A percentile compares a stretch with the other conserved stretches of the same genome.
phyloP scores from a whole-genome alignment of 106 monocot species.

The Acorus gramineus region DNA sequence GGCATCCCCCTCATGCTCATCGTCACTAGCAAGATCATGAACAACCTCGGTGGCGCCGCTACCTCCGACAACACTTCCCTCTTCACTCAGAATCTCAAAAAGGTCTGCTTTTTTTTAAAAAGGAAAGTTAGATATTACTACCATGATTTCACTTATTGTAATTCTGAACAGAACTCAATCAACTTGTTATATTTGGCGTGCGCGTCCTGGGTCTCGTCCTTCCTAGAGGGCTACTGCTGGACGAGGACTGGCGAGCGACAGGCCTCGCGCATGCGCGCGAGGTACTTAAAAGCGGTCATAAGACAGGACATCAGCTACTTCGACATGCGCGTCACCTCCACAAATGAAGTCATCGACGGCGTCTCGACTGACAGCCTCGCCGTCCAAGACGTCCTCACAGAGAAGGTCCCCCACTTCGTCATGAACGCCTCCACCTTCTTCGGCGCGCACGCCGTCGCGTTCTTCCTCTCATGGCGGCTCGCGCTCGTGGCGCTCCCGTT shows the following conservation, averaged over 20 bases:
- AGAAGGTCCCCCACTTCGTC: conserved; percentile 9
- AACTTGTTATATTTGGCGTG: conserved; percentile 29
- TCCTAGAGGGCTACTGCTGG: conserved; percentile 27
- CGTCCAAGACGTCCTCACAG: neutral
- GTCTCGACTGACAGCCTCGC: neutral
- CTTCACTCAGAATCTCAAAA: conserved; percentile 17
- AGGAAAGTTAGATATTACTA: neutral
- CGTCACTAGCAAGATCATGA: conserved; percentile 26
- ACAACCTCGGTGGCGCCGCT: conserved; percentile 25
- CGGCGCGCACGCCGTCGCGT: neutral
- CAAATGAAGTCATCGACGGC: neutral
- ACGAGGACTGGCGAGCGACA: conserved; percentile 9
- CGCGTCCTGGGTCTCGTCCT: conserved; percentile 21
- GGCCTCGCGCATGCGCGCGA: conserved; percentile 1
- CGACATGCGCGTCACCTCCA: conserved; percentile 1
- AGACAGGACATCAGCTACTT: conserved; percentile 11
- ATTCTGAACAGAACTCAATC: conserved; percentile 21
- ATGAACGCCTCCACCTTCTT: conserved; percentile 3
- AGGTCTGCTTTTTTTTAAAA: conserved; percentile 2
- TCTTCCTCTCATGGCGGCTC: conserved; percentile 4
- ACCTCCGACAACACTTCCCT: neutral
- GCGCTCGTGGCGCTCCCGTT: conserved; percentile 3
- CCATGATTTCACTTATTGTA: neutral
- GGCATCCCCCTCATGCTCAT: conserved; percentile 27
- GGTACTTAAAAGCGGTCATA: conserved; percentile 7